Base-by-base conservation (phyloP, 371 early-diverging fungal genomes). In the Mortierella sp. region DNA sequence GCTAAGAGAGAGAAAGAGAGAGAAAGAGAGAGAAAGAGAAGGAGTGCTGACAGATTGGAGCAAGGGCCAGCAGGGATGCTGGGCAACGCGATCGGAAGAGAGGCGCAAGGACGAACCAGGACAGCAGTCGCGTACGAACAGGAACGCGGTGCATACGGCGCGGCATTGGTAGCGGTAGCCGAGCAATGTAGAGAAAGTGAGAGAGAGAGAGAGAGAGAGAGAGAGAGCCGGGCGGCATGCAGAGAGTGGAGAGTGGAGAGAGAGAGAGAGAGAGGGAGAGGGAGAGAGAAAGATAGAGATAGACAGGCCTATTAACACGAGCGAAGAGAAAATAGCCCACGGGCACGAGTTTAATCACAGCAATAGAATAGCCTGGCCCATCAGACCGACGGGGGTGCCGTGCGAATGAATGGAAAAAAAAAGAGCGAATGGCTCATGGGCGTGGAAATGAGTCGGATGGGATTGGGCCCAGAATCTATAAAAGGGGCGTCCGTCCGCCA, bases 111-210 rank as follows among this genome's bases (percentile, higher is more conserved):
- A 37, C 37, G 9, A 37, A 37, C 37, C 37, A 37, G 37, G 37
- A 37, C 37, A 9, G 37, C 37, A 37, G 3, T 9, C 37, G 37
- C 37, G 37, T 37, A 63, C 26, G 69, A 55, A 68, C 56, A 61
- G 57, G 68, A 61, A 56, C 62, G 28, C 61, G 16, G 58, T 30
- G 21, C 58, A 43, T 29, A 59, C 19, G 21, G 19, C 5, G 23
- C 23, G 28, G 23, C 56, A 6, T 26, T 4, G 14, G 15, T 5
- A 21, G 23, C 6, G 23, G 28, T 55, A 23, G 25, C 15, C 28
- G 18, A 57, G 28, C 28, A 26, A 55, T 15, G 28, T 23, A 57
- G n/a, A 37, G 29, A 57, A 12, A 37, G 29, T 45, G 21, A 45
- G 21, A 43, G 46, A 18, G 37, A 30, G 25, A 26, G 28, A 26